Base-by-base conservation (phyloP, 2,329 filamentous ascomycete genomes). In the Epichloe gansuensis region DNA sequence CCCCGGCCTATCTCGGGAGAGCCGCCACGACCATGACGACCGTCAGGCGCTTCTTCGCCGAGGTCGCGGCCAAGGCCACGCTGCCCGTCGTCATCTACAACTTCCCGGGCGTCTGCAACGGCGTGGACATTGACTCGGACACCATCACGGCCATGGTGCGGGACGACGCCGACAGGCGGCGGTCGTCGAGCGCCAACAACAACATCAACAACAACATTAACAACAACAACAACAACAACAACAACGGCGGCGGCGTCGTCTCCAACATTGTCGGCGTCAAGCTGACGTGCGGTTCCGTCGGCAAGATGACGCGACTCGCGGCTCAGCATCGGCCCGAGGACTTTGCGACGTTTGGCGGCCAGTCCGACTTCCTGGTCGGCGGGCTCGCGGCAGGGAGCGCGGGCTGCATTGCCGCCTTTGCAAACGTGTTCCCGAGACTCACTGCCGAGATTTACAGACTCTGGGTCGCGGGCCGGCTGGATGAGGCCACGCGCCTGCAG, bases 261-360 rank as follows among this genome's bases (percentile, higher is more conserved):
- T 62, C 73, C 43, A 86, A 85, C 58, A 84, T 88, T 58, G 78
- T 85, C 49, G 84, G 82, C 34, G 80, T 82, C 50, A 88, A 88
- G 70, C 69, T 87, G 52, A 88, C 84, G 2, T 88, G 85, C 61
- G 85, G 83, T n/a, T 82, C 80, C 58, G 85, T 86, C 35, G 85
- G 82, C 54, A 88, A 88, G 67, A 76, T 88, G 48, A 80, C 81
- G 4, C 74, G 85, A 8, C 74, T 89, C 4, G 63, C 67, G 6
- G 72, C 71, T 15, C 64, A 71, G 55, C 68, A 85, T 54, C 65
- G 74, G 0, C 65, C 75, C 0, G 72, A 77, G 2, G 65, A 74
- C 11, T 90, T 90, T 61, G 78, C 83, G 1, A 78, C 81, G 0
- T 88, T 81, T 60, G 85, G 83, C 1, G 86, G 86, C 0, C 85